These are phyloP conservation scores for Glaciozyma martinii DNA, from an alignment of 768 basidiomycete species.

Conservation along the genomic window DNA sequence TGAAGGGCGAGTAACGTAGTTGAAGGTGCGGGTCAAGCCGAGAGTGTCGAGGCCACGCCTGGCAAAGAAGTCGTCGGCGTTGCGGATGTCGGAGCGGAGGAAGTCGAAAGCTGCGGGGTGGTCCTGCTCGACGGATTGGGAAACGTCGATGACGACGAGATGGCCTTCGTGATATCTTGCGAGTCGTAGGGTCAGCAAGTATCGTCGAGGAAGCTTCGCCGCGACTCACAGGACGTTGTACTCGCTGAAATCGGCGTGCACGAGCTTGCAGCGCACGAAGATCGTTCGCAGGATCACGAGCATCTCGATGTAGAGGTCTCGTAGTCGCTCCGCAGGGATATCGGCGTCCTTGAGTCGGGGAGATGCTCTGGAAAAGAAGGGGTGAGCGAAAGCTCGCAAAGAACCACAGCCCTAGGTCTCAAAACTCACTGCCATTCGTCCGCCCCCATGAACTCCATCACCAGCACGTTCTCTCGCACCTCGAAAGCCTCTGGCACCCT, in stretches of 20 bases:
- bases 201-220: too few species aligned
- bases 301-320: slow-evolving; percentile 65
- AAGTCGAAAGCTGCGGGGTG: slow-evolving; percentile 96
- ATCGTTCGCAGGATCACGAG: slow-evolving; percentile 69
- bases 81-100: slow-evolving; percentile 79
- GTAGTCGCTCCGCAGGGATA: slow-evolving; percentile 49
- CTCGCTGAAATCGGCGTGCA: slow-evolving; percentile 95
- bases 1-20: slow-evolving; percentile 57
- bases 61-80: slow-evolving; percentile 85
- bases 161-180: slow-evolving; percentile 47
- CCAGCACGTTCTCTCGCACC: slow-evolving; percentile 90
- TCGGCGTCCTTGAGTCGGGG: slow-evolving; percentile 86
- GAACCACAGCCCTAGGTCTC: not conserved
- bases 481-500: slow-evolving; percentile 81
- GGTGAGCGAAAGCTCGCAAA: slow-evolving; percentile 1
- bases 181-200: not conserved
- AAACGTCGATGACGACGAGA: slow-evolving; percentile 92
- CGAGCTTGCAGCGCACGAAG: slow-evolving; percentile 83
- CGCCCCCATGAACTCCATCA: slow-evolving; percentile 81
- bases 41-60: slow-evolving; percentile 64
- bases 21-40: slow-evolving; percentile 73
- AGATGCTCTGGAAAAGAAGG: slow-evolving; percentile 56
- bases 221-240: slow-evolving; percentile 80
- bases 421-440: slow-evolving; percentile 30
- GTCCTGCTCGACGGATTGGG: slow-evolving; percentile 96